Evolutionary conservation across 1,139 yeast genomes (phyloP).

Genomic region (Diutina mesorugosa): DNA sequence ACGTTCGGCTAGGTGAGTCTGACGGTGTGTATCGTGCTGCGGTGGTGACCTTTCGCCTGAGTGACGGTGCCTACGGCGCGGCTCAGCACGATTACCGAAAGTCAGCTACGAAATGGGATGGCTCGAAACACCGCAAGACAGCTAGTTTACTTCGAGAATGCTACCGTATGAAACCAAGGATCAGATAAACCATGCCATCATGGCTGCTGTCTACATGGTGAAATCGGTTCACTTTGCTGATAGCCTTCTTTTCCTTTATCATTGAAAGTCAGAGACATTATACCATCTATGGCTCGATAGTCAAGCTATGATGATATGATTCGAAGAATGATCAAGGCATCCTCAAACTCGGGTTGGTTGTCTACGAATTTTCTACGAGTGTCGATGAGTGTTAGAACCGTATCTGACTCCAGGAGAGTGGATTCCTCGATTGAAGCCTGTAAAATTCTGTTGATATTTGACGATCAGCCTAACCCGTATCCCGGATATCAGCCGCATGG

Average conservation of each 20-base stretch:
- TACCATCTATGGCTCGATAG: too few relatives aligned
- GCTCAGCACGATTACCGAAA: constrained; percentile 25
- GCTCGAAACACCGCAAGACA: constrained; percentile 27
- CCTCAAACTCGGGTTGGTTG: neutral
- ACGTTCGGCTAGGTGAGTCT: constrained; percentile 7
- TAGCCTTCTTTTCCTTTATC: too few relatives aligned
- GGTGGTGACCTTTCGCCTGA: constrained; percentile 15
- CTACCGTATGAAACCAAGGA: neutral
- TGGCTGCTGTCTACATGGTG: too few relatives aligned
- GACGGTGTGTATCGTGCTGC: constrained; percentile 27
- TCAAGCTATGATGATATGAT: too few relatives aligned
- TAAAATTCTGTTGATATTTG: neutral
- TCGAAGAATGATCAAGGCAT: too few relatives aligned
- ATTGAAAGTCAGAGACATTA: too few relatives aligned
- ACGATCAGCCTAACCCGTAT: neutral
- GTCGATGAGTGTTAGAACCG: neutral
- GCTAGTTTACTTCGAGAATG: constrained; percentile 28
- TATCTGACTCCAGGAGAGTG: constrained; percentile 1
- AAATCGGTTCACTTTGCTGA: too few relatives aligned
- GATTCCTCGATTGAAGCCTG: neutral
- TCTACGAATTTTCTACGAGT: neutral
- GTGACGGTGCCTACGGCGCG: constrained; percentile 20
- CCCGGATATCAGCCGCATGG: neutral
- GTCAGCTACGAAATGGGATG: constrained; percentile 35
- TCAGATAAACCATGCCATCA: neutral